Base-by-base conservation (phyloP, 352 stramenopile genomes). In the Plasmopara muralis region DNA sequence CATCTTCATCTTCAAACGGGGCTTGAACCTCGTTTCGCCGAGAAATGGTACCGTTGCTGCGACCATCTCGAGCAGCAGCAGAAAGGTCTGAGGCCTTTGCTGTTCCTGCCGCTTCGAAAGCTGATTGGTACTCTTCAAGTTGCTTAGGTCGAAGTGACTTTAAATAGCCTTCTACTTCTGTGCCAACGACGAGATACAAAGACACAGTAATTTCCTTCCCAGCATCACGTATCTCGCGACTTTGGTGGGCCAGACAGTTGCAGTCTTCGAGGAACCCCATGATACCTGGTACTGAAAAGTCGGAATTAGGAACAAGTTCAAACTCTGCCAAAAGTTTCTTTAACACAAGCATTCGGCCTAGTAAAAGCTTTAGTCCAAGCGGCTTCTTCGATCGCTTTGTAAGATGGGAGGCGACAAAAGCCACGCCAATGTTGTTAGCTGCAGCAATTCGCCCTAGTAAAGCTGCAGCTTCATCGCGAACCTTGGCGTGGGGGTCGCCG, bases 121-220 rank as follows among this genome's bases (percentile, higher is more conserved):
- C 86, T 28, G 74, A 64, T 51, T 93, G 78, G 46, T 97, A 97
- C 54, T 97, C 89, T 45, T 97, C 87, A 16, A 93, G 51, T 55
- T 97, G 89, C 62, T 97, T 97, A 6, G 85, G 82, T 6, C 88
- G 75, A 6, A 96, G 60, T 4, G 69, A 72, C 57, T 86, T 91
- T 13, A 97, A 62, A 51, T 77, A 90, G 1, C 62, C 65, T 57
- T 95, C 76, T 2, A 95, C 71, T 6, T 92, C 80, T 1, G 56
- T 25, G 15, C 67, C 67, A 9, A 75, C 60, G 28, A 87, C 64
- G 55, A 76, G 62, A 47, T 87, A 92, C 5, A 96, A 47, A 6
- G 71, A 55, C 6, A 96, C 83, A 2, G 78, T 78, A 35, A 97
- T 75, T 8, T 96, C 82, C 60, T 95, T 96, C 15, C 83, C 84